These are phyloP conservation scores for Cicer arietinum DNA, from an alignment of 306 rosid genomes.

Conservation along the genomic window DNA sequence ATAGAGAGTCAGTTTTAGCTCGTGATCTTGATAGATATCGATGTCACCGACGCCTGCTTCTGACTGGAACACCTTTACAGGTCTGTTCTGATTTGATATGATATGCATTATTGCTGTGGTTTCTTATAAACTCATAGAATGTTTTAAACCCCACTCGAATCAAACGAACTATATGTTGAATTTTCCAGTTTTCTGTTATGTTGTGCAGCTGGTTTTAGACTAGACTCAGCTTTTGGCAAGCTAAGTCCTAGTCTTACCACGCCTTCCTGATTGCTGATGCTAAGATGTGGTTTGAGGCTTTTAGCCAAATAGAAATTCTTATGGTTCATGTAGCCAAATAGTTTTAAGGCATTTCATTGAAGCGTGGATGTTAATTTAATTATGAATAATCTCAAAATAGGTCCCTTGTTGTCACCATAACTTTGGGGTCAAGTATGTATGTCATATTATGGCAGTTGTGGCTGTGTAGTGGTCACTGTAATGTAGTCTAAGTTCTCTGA, in stretches of 20 bases:
- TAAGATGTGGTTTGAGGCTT: slow-evolving; percentile 35
- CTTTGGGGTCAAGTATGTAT: slow-evolving; percentile 22
- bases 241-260: slow-evolving; percentile 17
- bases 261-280: slow-evolving; percentile 34
- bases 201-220: slow-evolving; percentile 17
- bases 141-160: slow-evolving; percentile 21
- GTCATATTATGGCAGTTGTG: slow-evolving; percentile 28
- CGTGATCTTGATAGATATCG: slow-evolving; percentile 98
- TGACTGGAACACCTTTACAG: slow-evolving; percentile 99
- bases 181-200: slow-evolving; percentile 35
- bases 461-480: slow-evolving; percentile 15
- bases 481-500: slow-evolving; percentile 30
- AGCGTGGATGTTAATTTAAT: slow-evolving; percentile 27
- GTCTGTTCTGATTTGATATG: slow-evolving; percentile 47
- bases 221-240: background rate
- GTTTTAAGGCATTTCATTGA: slow-evolving; percentile 10
- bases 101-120: slow-evolving; percentile 23
- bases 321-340: slow-evolving; percentile 22
- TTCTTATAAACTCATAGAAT: background rate
- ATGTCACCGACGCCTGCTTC: slow-evolving; percentile 92
- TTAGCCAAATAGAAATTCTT: slow-evolving; percentile 6
- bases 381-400: slow-evolving; percentile 18
- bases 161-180: slow-evolving; percentile 20
- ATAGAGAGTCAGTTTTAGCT: slow-evolving; percentile 60
- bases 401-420: slow-evolving; percentile 25